These are phyloP conservation scores for Phytopythium delawarense DNA, from an alignment of 352 stramenopile species.

Conservation along the genomic window DNA sequence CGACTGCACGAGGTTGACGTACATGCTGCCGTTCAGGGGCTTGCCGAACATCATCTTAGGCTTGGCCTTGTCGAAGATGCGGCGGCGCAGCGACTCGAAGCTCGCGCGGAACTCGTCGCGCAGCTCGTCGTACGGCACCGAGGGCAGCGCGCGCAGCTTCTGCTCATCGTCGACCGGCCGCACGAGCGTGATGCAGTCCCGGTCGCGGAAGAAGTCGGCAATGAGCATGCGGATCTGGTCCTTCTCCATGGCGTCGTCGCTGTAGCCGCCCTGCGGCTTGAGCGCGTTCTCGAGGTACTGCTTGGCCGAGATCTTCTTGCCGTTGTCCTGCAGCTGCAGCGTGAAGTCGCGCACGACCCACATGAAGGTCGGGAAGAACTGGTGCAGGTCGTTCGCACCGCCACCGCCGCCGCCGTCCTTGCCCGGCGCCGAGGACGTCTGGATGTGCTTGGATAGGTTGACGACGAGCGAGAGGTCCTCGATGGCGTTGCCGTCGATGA, in stretches of 20 bases:
- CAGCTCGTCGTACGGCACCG: slow-evolving; percentile 70
- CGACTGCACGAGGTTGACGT: slow-evolving; percentile 70
- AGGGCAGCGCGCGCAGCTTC: slow-evolving; percentile 65
- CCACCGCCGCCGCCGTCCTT: slow-evolving; percentile 17
- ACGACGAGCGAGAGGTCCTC: slow-evolving; percentile 89
- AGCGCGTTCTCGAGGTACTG: slow-evolving; percentile 89
- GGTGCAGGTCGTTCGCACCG: slow-evolving; percentile 34
- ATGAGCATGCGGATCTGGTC: slow-evolving; percentile 83
- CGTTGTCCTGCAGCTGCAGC: slow-evolving; percentile 80
- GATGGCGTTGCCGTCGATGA: slow-evolving; percentile 89
- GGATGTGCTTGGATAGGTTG: slow-evolving; percentile 89
- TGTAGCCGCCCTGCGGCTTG: slow-evolving; percentile 74
- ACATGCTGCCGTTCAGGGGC: slow-evolving; percentile 82
- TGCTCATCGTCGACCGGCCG: slow-evolving; percentile 84
- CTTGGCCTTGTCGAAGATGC: slow-evolving; percentile 74
- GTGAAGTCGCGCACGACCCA: slow-evolving; percentile 91
- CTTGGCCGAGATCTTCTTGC: slow-evolving; percentile 83
- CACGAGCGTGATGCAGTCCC: slow-evolving; percentile 89
- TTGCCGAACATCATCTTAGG: slow-evolving; percentile 87
- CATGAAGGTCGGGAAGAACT: slow-evolving; percentile 87
- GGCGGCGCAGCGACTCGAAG: slow-evolving; percentile 65
- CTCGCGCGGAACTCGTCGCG: slow-evolving; percentile 75
- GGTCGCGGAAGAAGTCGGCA: slow-evolving; percentile 78
- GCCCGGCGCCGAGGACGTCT: slow-evolving; percentile 41
- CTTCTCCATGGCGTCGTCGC: slow-evolving; percentile 64